phyloP scores from a whole-genome alignment of 2,329 filamentous ascomycete genomes.

The Colletotrichum kahawae region DNA sequence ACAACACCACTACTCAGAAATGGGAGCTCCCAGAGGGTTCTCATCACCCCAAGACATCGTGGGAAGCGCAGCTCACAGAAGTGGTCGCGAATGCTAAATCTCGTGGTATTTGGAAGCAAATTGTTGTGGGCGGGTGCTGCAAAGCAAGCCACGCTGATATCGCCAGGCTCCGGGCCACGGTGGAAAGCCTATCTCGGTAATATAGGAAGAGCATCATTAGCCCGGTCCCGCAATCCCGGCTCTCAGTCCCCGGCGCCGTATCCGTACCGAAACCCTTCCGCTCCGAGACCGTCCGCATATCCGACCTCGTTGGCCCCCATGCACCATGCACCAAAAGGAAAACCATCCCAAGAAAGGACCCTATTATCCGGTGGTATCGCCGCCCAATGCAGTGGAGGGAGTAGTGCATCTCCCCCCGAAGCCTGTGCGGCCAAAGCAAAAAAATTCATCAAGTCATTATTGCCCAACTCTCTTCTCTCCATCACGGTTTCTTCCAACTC shows the following conservation, averaged over 20 bases:
- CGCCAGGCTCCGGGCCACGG: slow-evolving; percentile 11
- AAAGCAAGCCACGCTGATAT: slow-evolving; percentile 42
- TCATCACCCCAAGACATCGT: slow-evolving; percentile 34
- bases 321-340: slow-evolving; percentile 8
- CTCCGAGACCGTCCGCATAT: not conserved
- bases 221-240: not conserved
- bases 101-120: slow-evolving; percentile 46
- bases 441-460: slow-evolving; percentile 14
- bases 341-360: not conserved
- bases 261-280: not conserved
- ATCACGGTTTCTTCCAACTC: slow-evolving; percentile 6
- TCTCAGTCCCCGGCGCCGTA: not conserved
- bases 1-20: slow-evolving; percentile 65
- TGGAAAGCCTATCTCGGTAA: slow-evolving; percentile 13
- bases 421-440: slow-evolving; percentile 5
- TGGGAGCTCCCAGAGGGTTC: slow-evolving; percentile 55
- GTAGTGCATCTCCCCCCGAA: not conserved
- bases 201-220: not conserved
- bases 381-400: slow-evolving; percentile 10
- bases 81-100: slow-evolving; percentile 41
- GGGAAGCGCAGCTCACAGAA: slow-evolving; percentile 50
- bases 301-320: slow-evolving; percentile 1
- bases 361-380: slow-evolving; percentile 17
- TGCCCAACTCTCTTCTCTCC: not conserved
- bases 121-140: slow-evolving; percentile 60